These are phyloP conservation scores for Cercospora sp. DNA, from an alignment of 2,329 filamentous ascomycete genomes.

Conservation along the genomic window DNA sequence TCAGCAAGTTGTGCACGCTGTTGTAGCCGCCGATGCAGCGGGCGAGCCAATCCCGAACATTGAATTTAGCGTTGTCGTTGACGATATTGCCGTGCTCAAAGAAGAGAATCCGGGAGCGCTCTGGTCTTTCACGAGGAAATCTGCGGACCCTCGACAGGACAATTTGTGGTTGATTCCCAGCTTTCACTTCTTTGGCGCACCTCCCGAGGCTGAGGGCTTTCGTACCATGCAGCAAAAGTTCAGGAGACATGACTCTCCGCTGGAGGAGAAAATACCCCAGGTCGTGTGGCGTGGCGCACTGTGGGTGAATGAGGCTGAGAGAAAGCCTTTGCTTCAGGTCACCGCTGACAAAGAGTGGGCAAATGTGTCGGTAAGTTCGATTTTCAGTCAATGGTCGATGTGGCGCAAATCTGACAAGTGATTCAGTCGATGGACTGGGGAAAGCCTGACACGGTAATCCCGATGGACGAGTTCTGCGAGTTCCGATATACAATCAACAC, in stretches of 20 bases:
- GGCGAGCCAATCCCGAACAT: slow-evolving; percentile 26
- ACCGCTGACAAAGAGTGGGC: slow-evolving; percentile 40
- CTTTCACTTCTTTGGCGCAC: slow-evolving; percentile 27
- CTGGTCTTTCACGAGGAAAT: slow-evolving; percentile 23
- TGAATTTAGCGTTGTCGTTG: slow-evolving; percentile 27
- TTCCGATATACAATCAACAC: slow-evolving; percentile 35
- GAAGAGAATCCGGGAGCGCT: slow-evolving; percentile 14
- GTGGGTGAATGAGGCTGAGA: slow-evolving; percentile 30
- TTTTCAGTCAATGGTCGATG: neutral
- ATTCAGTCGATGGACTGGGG: slow-evolving; percentile 30
- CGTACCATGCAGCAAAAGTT: slow-evolving; percentile 23
- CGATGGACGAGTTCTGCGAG: slow-evolving; percentile 33
- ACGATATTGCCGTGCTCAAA: slow-evolving; percentile 23
- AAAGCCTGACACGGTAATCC: slow-evolving; percentile 24
- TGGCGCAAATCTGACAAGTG: neutral
- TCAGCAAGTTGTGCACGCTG: slow-evolving; percentile 22
- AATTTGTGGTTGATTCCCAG: slow-evolving; percentile 26
- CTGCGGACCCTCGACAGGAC: slow-evolving; percentile 26
- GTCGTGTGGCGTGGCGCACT: slow-evolving; percentile 37
- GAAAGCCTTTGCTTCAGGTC: slow-evolving; percentile 35
- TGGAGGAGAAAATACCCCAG: slow-evolving; percentile 34
- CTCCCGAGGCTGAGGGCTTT: slow-evolving; percentile 26
- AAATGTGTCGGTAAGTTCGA: slow-evolving; percentile 36
- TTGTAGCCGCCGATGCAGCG: slow-evolving; percentile 24
- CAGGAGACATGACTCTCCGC: slow-evolving; percentile 25